A percentile compares a stretch with the other conserved stretches of the same genome.
phyloP scores from a whole-genome alignment of 2,329 filamentous ascomycete species.

The Fusarium torulosum region DNA sequence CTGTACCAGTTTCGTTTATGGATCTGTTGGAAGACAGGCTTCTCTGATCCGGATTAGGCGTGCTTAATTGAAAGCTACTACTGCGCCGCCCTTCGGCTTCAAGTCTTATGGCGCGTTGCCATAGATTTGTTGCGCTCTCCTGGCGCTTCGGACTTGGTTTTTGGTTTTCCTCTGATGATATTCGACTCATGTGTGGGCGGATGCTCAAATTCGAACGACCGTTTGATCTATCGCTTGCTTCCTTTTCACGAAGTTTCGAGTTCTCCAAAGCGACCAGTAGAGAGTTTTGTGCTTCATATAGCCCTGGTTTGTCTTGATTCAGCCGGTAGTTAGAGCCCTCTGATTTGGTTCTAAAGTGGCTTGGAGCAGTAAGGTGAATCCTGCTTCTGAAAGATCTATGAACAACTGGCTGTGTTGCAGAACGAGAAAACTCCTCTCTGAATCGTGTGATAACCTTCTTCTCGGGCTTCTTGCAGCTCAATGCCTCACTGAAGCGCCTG shows the following conservation, averaged over 20 bases:
- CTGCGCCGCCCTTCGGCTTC: constrained; percentile 41
- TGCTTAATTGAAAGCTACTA: constrained; percentile 20
- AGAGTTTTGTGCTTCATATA: background rate
- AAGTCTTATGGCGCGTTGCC: constrained; percentile 47
- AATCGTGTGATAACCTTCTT: constrained; percentile 56
- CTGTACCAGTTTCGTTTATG: background rate
- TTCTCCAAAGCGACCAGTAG: background rate
- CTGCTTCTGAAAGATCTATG: constrained; percentile 53
- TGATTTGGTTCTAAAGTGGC: constrained; percentile 44
- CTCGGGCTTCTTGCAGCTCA: constrained; percentile 49
- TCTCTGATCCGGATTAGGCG: constrained; percentile 5
- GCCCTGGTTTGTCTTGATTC: background rate
- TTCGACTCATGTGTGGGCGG: constrained; percentile 24
- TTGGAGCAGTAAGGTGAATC: constrained; percentile 53
- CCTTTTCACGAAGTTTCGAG: background rate
- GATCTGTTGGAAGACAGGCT: constrained; percentile 7
- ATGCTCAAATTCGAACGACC: constrained; percentile 36
- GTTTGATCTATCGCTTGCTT: constrained; percentile 26
- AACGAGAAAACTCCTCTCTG: constrained; percentile 54
- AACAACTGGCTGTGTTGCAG: constrained; percentile 9
- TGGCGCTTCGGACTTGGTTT: constrained; percentile 24
- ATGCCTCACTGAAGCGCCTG: constrained; percentile 56
- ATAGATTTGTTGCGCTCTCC: constrained; percentile 46
- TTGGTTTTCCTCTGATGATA: constrained; percentile 19
- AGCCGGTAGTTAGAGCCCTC: background rate